phyloP scores from a whole-genome alignment of 2,329 filamentous ascomycete species.

The Scedosporium aurantiacum region DNA sequence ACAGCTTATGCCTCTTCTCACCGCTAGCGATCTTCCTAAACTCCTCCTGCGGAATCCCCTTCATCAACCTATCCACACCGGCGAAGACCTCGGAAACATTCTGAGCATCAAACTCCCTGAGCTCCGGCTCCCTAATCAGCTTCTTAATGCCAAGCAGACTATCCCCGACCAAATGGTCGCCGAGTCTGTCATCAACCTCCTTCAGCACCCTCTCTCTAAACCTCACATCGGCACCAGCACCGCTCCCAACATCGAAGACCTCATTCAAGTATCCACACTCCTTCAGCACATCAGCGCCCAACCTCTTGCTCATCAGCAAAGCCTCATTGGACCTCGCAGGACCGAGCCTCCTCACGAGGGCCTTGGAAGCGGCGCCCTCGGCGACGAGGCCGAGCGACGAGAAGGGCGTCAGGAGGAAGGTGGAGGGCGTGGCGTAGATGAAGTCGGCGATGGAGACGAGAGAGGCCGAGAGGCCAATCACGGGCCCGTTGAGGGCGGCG shows the following conservation, averaged over 20 bases:
- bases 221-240: slow-evolving; percentile 49
- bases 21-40: slow-evolving; percentile 76
- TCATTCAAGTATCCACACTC: slow-evolving; percentile 76
- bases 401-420: slow-evolving; percentile 87
- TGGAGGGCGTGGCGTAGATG: slow-evolving; percentile 70
- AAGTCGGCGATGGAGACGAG: slow-evolving; percentile 80
- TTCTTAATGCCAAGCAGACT: slow-evolving; percentile 78
- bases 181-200: slow-evolving; percentile 74
- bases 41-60: slow-evolving; percentile 75
- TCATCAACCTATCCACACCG: slow-evolving; percentile 69
- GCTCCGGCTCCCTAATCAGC: slow-evolving; percentile 63
- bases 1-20: slow-evolving; percentile 92
- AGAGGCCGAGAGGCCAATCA: slow-evolving; percentile 77
- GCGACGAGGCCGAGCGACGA: slow-evolving; percentile 79
- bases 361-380: slow-evolving; percentile 72
- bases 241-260: slow-evolving; percentile 48
- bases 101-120: slow-evolving; percentile 62
- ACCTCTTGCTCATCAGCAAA: slow-evolving; percentile 76
- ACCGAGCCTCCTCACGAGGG: slow-evolving; percentile 71
- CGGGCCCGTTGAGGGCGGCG: slow-evolving; percentile 83
- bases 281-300: slow-evolving; percentile 62
- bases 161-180: slow-evolving; percentile 66
- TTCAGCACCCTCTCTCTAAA: slow-evolving; percentile 62
- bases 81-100: slow-evolving; percentile 78
- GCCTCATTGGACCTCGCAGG: slow-evolving; percentile 81